Conservation (phyloP, 495 filamentous ascomycete species). For the Copromyces sp. region DNA sequence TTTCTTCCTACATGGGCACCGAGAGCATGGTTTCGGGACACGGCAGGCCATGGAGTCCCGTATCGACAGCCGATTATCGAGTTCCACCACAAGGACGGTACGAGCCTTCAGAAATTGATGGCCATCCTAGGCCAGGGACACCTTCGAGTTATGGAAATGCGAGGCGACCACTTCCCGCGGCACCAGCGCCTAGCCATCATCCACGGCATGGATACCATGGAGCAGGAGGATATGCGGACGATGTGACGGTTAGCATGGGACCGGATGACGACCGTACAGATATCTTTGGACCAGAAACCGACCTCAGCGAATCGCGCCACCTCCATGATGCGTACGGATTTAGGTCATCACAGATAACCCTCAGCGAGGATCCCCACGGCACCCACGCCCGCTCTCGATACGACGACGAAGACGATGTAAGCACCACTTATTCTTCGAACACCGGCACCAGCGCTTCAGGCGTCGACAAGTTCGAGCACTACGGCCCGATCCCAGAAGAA, state of each 20-base stretch:
- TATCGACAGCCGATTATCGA: neutral
- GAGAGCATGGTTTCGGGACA: conserved; percentile 11
- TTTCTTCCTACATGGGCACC: conserved; percentile 23
- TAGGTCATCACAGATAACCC: conserved; percentile 47
- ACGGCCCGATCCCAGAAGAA: conserved; percentile 70
- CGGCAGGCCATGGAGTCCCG: neutral
- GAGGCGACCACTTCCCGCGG: conserved; percentile 78
- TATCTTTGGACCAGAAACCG: conserved; percentile 59
- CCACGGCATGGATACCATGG: neutral
- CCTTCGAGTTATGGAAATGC: conserved; percentile 80
- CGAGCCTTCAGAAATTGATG: conserved; percentile 81
- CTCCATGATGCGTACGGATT: conserved; percentile 53
- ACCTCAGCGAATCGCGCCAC: conserved; percentile 31
- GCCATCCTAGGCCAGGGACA: conserved; percentile 80
- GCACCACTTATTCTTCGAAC: neutral
- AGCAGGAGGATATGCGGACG: conserved; percentile 28
- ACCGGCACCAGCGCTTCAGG: neutral
- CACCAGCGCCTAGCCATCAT: conserved; percentile 56
- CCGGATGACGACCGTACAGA: conserved; percentile 53
- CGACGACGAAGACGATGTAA: neutral
- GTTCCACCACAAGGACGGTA: conserved; percentile 37
- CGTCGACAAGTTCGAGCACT: conserved; percentile 48
- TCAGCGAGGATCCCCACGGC: conserved; percentile 26
- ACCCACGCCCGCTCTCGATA: conserved; percentile 5
- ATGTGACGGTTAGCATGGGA: conserved; percentile 48